Evolutionary conservation across 169 alveolate genomes (phyloP).

Genomic region (Eimeria falciformis): DNA sequence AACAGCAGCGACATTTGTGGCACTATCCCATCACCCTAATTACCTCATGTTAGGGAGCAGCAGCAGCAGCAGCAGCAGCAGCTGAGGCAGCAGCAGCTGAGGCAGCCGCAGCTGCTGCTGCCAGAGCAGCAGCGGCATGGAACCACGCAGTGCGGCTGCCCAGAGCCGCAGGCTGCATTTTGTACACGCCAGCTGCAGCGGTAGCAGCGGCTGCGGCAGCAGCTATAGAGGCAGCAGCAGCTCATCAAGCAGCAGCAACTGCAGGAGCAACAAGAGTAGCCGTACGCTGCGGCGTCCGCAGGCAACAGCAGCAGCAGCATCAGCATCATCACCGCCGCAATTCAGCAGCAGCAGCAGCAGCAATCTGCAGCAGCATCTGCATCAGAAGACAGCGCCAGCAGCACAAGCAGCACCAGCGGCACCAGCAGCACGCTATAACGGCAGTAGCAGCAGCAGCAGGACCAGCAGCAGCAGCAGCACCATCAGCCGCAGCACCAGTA

Average conservation of each 20-base stretch:
- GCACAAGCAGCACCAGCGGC: not conserved
- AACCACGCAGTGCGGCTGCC: not conserved
- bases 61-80: not conserved
- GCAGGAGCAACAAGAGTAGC: not conserved
- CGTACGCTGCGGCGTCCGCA: too few relatives aligned
- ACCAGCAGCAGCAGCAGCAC: slow-evolving; percentile 42
- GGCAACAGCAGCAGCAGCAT: not conserved
- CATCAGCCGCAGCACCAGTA: slow-evolving; percentile 8
- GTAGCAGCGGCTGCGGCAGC: not conserved
- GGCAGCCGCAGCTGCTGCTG: not conserved
- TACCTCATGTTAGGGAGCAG: not conserved
- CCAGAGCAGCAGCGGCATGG: not conserved
- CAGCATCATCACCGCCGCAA: too few relatives aligned
- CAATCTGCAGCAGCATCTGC: not conserved
- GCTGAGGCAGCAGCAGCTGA: not conserved
- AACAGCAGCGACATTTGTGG: not conserved
- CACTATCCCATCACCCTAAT: not conserved
- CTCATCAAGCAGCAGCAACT: not conserved
- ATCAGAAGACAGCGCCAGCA: not conserved
- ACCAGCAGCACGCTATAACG: not conserved
- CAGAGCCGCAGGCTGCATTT: not conserved
- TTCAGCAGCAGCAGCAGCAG: not conserved
- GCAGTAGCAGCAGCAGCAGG: not conserved
- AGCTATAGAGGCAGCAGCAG: not conserved
- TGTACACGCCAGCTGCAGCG: not conserved